phyloP scores from a whole-genome alignment of 2,329 filamentous ascomycete species.

The Arthrobotrys conoides region DNA sequence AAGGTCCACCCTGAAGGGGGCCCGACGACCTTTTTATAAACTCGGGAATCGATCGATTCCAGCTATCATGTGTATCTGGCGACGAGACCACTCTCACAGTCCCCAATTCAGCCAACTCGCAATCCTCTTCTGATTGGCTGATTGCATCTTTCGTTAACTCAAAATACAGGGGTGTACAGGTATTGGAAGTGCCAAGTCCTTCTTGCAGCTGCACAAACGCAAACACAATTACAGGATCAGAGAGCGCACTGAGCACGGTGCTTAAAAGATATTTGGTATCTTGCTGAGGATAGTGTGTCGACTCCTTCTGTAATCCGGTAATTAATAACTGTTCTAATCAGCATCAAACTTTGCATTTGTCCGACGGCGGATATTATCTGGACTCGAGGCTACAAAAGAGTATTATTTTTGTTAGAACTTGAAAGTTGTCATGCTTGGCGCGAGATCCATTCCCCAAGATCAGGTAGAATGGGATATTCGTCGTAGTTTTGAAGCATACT shows the following conservation, averaged over 20 bases:
- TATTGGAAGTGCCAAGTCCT: neutral
- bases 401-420: too few species aligned
- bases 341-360: too few species aligned
- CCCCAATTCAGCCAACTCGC: neutral
- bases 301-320: too few species aligned
- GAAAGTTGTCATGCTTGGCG: too few species aligned
- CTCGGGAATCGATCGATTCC: neutral
- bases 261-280: neutral
- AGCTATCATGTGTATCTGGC: too few species aligned
- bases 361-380: too few species aligned
- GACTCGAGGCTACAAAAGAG: too few species aligned
- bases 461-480: too few species aligned
- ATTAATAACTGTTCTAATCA: too few species aligned
- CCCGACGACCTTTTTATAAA: neutral
- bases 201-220: neutral
- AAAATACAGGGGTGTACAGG: neutral
- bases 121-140: slow-evolving; percentile 24
- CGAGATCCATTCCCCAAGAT: too few species aligned
- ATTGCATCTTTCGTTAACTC: slow-evolving; percentile 18
- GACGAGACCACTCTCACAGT: too few species aligned
- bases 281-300: neutral
- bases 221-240: neutral
- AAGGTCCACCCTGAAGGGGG: neutral
- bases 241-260: neutral
- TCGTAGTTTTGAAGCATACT: too few species aligned